Percentiles rank a stretch among this genome's conserved stretches.
Conservation (phyloP, 129 eudicot genomes). For the Flaveria trinervia region DNA sequence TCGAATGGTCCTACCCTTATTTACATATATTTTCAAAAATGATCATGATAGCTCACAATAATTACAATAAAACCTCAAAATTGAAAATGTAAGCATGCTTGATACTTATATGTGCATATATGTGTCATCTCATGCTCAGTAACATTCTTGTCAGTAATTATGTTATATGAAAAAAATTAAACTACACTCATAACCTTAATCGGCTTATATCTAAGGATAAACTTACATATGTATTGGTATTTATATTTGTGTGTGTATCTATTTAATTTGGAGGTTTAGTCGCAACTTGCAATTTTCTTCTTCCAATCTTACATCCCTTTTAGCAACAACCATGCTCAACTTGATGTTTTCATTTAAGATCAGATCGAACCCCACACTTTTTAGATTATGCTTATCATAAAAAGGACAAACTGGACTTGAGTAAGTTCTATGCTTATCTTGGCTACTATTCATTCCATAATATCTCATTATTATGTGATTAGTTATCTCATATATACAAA, state of each 20-base stretch:
- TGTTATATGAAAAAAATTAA: neutral
- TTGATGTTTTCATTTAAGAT: conserved; percentile 33
- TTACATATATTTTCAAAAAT: no score
- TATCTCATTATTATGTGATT: no score
- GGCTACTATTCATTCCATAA: no score
- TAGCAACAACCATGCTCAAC: conserved; percentile 32
- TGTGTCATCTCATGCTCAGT: neutral
- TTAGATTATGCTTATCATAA: conserved; percentile 10
- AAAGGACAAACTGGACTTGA: conserved; percentile 24
- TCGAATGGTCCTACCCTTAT: no score
- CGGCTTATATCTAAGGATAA: neutral
- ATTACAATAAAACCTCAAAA: no score
- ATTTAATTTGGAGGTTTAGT: conserved; percentile 1
- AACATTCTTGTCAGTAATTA: neutral
- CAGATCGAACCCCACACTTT: conserved; percentile 21
- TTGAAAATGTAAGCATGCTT: no score
- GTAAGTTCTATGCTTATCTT: neutral
- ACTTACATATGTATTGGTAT: neutral
- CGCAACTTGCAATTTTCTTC: conserved; percentile 31
- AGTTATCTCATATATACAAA: neutral
- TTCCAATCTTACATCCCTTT: conserved; percentile 4
- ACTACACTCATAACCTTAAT: neutral
- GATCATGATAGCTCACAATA: neutral
- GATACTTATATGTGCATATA: neutral
- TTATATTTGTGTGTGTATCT: no score